Evolutionary conservation across 2,329 filamentous ascomycete genomes (phyloP).

Genomic region (Fusarium anguioides): DNA sequence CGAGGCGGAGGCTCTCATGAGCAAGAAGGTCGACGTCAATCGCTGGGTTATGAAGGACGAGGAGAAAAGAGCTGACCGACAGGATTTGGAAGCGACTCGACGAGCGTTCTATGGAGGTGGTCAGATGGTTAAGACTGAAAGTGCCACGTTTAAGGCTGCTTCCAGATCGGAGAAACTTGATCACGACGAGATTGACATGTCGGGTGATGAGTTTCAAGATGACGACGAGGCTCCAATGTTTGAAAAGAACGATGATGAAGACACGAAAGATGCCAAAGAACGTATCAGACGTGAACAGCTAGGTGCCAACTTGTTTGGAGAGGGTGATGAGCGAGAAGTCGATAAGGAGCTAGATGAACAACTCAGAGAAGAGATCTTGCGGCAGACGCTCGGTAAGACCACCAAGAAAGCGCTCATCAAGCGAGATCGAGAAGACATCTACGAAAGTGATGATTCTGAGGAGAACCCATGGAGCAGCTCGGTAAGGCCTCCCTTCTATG

Average conservation of each 20-base stretch:
- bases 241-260: constrained; percentile 84
- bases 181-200: constrained; percentile 75
- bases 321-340: constrained; percentile 75
- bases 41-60: constrained; percentile 82
- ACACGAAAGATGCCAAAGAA: constrained; percentile 76
- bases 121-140: constrained; percentile 75
- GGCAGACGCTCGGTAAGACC: constrained; percentile 78
- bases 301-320: constrained; percentile 85
- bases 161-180: constrained; percentile 74
- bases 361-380: constrained; percentile 73
- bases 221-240: constrained; percentile 84
- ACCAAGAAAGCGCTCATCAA: constrained; percentile 85
- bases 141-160: constrained; percentile 69
- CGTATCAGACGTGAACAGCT: constrained; percentile 83
- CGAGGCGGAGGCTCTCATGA: constrained; percentile 86
- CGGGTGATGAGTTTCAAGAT: constrained; percentile 83
- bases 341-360: constrained; percentile 79
- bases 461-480: constrained; percentile 56
- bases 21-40: constrained; percentile 78
- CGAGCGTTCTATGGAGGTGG: constrained; percentile 63
- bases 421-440: constrained; percentile 87
- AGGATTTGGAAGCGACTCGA: constrained; percentile 71
- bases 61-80: constrained; percentile 65
- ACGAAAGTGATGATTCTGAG: constrained; percentile 74
- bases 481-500: constrained; percentile 39